phyloP scores from a whole-genome alignment of 2,329 filamentous ascomycete species.

The Botrytis fragariae region DNA sequence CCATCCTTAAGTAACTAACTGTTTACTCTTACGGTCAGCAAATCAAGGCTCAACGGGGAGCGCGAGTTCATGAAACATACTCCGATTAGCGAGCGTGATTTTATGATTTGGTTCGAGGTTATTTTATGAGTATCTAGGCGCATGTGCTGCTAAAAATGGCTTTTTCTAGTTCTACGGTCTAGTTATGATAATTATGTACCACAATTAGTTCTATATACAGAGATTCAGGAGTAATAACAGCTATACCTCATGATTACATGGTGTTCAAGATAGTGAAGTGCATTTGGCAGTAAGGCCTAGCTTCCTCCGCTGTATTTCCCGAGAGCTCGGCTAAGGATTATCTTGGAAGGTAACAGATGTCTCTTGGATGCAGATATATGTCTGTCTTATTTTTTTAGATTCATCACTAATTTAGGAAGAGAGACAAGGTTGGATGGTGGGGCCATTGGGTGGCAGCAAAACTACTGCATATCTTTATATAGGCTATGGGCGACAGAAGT shows the following conservation, averaged over 20 bases:
- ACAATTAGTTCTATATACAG: not conserved
- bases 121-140: not conserved
- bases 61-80: not conserved
- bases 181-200: not conserved
- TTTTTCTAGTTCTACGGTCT: not conserved
- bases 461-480: rapidly evolving
- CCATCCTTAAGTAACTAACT: not conserved
- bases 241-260: not conserved
- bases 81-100: not conserved
- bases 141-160: not conserved
- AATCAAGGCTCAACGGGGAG: not conserved
- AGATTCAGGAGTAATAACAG: not conserved
- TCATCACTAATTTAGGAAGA: too few relatives aligned
- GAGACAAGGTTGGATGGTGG: too few relatives aligned
- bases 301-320: not conserved
- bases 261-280: not conserved
- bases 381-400: too few relatives aligned
- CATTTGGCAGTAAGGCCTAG: not conserved
- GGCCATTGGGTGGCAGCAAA: too few relatives aligned
- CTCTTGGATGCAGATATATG: too few relatives aligned
- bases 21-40: not conserved
- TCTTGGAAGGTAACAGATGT: not conserved
- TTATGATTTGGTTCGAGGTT: not conserved
- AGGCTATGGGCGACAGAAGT: too few relatives aligned
- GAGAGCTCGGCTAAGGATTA: not conserved